A percentile compares a stretch with the other conserved stretches of the same genome.
Evolutionary conservation across 225 moss, liverwort and hornwort genomes (phyloP).

Genomic region (Sphagnum tenellum): DNA sequence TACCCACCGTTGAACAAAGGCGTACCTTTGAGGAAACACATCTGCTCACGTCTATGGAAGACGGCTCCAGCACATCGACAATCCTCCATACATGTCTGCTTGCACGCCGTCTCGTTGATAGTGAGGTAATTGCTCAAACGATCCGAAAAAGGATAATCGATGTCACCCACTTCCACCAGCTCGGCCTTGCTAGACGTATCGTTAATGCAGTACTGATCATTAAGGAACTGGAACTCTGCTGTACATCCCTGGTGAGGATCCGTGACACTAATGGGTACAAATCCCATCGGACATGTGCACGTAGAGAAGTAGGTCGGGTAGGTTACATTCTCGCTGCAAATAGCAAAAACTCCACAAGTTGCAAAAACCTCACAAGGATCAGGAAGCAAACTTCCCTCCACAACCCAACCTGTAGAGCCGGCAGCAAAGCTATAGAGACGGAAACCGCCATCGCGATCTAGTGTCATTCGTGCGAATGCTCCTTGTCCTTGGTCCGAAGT

Average conservation of each 20-base stretch:
- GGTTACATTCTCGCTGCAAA: conserved; percentile 11
- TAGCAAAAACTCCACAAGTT: conserved; percentile 20
- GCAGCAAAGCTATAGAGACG: conserved; percentile 23
- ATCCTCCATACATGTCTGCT: neutral
- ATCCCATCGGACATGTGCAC: conserved; percentile 19
- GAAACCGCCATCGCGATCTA: conserved; percentile 28
- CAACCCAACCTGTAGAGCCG: conserved; percentile 9
- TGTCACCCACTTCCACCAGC: conserved; percentile 10
- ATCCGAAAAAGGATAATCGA: conserved; percentile 26
- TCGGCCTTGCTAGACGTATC: conserved; percentile 3
- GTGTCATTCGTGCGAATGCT: conserved; percentile 6
- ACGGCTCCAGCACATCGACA: conserved; percentile 23
- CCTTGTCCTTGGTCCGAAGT: neutral
- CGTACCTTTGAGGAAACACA: conserved; percentile 14
- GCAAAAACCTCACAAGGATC: conserved; percentile 13
- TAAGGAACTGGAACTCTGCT: conserved; percentile 3
- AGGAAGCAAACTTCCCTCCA: conserved; percentile 12
- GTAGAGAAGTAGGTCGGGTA: conserved; percentile 1
- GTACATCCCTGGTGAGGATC: conserved; percentile 18
- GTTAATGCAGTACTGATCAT: conserved; percentile 3
- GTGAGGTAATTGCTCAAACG: conserved; percentile 4
- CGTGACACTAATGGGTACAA: conserved; percentile 3
- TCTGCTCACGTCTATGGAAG: conserved; percentile 1
- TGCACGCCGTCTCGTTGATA: conserved; percentile 10
- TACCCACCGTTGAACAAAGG: conserved; percentile 31